Evolutionary conservation across 2,329 filamentous ascomycete genomes (phyloP), one percentile per base, ranked within the genome.

Genomic region (Cladosporium sp.): DNA sequence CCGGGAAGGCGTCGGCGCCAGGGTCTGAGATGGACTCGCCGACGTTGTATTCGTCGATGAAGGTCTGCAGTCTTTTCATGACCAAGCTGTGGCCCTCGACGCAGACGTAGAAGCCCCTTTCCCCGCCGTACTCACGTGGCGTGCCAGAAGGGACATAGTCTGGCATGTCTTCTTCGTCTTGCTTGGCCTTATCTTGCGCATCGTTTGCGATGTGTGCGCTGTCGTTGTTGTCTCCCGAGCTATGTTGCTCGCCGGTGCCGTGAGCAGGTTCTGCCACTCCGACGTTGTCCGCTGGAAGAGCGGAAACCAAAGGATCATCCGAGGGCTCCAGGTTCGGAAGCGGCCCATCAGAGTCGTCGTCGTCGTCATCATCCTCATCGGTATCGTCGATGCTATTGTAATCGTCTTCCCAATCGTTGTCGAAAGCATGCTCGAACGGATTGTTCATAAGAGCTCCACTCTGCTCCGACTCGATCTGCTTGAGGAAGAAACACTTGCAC

Each of bases 21-120:
- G 22, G 22, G 9, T 27, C 22, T 4, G 22, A 5, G 22, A 27
- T 27, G 22, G 22, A 27, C 9, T 56, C 52, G 27, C 53, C 58
- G 18, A 57, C n/a, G 45, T 60, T 58, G 57, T 61, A 58, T 52
- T 62, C 56, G 18, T 56, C 47, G 38, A 58, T 55, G 53, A 61
- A 58, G 19, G 43, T 54, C 4, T 53, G 47, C 8, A 62, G 41
- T n/a, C 56, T 51, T 36, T 53, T 49, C 2, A 34, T 29, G 27
- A 61, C 58, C 32, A 56, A 27, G 7, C 55, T 52, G 15, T 49
- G 38, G 13, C 44, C 47, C 24, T 52, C 42, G 7, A 61, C 8
- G 43, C 59, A 61, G 22, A 61, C 40, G 53, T 54, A 58, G 44
- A 60, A 61, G 17, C 58, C 59, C 1, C 55, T 43, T 43, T 59